Base-by-base conservation (phyloP, 805 yeast genomes). In the Starmera pachycereana region DNA sequence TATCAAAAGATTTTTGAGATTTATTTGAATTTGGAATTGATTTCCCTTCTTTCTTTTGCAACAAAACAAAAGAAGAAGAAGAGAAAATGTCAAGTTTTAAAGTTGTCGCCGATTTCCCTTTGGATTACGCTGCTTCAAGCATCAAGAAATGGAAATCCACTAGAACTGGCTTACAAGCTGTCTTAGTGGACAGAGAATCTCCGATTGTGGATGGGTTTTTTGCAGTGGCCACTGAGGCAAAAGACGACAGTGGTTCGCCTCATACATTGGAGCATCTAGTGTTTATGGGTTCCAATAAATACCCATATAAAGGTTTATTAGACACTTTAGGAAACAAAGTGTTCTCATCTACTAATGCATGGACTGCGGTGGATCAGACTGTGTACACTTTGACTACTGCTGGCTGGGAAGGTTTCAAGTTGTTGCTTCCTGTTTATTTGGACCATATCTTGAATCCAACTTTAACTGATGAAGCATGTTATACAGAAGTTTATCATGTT, bases 331-430 rank as follows among this genome's bases (percentile, higher is more conserved):
- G 97, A 6, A 86, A 87, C 54, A 63, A 84, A 41, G 79, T 87
- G 45, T 83, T 81, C 60, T 82, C 96, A 2, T 70, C 77, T 6
- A 92, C 97, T 0, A 92, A 92, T 55, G 98, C 98, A 0, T 89
- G 96, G 96, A 92, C 98, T 0, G 87, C 82, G 1, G 86, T 92
- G 5, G 97, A 92, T 61, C 95, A 86, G 56, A 92, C 98, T 0
- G 96, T 88, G 2, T 92, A 92, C 52, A 87, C 96, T 3, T 66
- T 92, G 41, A 73, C 82, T 8, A 78, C 95, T 32, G 97, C 97
- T 1, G 97, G 97, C 9, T 89, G 96, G 96, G 86, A 85, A 41
- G 97, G 97, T 1, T 92, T 92, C 62, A 75, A 74, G 37, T 71
- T 78, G 44, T 63, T 92, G 27, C 69, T 92, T 28, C 97, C 98